Percentiles rank a stretch among this genome's conserved stretches.
Evolutionary conservation across 1,139 yeast species (phyloP).

Genomic region (Zygosaccharomyces sapae): DNA sequence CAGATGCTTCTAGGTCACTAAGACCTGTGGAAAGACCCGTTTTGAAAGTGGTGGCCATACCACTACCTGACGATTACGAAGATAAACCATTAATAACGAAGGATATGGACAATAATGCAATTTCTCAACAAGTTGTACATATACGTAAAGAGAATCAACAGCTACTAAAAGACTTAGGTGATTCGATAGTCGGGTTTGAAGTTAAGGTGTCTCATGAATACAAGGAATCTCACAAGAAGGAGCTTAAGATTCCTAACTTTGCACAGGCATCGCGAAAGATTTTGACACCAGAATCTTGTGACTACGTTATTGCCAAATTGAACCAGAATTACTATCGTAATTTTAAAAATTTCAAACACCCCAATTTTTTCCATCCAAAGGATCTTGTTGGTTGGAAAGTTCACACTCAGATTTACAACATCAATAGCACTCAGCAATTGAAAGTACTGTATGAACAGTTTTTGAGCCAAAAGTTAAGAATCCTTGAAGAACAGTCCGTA

Average conservation of each 20-base stretch:
- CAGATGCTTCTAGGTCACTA: conserved; percentile 14
- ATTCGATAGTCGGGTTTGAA: conserved; percentile 21
- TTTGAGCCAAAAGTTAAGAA: conserved; percentile 23
- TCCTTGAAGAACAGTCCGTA: conserved; percentile 19
- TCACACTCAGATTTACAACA: conserved; percentile 16
- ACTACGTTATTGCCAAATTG: conserved; percentile 19
- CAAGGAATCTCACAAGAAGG: conserved; percentile 13
- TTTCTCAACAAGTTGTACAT: conserved; percentile 13
- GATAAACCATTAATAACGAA: conserved; percentile 21
- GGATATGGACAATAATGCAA: conserved; percentile 14
- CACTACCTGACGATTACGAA: conserved; percentile 26
- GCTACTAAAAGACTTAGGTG: conserved; percentile 5
- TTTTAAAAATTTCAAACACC: conserved; percentile 23
- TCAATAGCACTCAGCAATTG: conserved; percentile 13
- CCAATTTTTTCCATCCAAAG: conserved; percentile 26
- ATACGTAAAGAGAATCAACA: conserved; percentile 14
- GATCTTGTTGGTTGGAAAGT: conserved; percentile 32
- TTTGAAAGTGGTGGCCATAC: conserved; percentile 33
- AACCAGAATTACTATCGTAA: conserved; percentile 20
- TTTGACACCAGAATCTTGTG: conserved; percentile 20
- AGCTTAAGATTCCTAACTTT: conserved; percentile 17
- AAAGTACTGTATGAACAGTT: conserved; percentile 20
- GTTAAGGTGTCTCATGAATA: conserved; percentile 19
- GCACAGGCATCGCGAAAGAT: conserved; percentile 15
- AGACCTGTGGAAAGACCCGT: conserved; percentile 23